Evolutionary conservation across 2,329 filamentous ascomycete species (phyloP), one percentile per base, ranked within the genome.

Genomic region (Zarea fungicola): DNA sequence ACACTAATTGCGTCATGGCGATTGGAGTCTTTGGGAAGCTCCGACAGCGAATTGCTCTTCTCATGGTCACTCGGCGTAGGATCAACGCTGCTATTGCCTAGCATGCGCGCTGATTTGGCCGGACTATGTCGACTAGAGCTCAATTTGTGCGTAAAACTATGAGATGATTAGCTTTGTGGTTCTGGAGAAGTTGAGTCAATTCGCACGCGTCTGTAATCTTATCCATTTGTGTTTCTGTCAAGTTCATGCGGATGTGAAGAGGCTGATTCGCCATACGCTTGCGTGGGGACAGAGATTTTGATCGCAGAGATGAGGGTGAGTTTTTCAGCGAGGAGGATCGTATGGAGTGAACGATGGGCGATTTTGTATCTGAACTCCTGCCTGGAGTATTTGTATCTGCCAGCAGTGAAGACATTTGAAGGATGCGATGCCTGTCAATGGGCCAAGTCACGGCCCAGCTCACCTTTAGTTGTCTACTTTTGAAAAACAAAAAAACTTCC

Each of bases 181-280:
- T n/a, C n/a, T 31, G 11, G 34, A n/a, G 19, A 6, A 11, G 14
- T 18, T 31, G 42, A 3, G 11, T 26, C 9, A n/a, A 18, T 25
- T 44, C 70, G 52, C 64, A 76, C 74, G 66, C 70, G 41, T 71
- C 65, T 4, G 74, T 69, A 36, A 77, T 62, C 51, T 65, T 71
- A 49, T 76, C 69, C 64, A 77, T 69, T 52, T 76, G 72, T 0
- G 65, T 68, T 39, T 76, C 71, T 5, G 73, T 77, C 48, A 77
- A 54, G 52, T 74, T 74, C 55, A 77, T 65, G 21, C 72, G 70
- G 25, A 77, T 67, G 32, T 72, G 68, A 18, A 77, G 61, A 3
- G 68, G 68, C 37, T 71, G 65, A 18, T 67, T 63, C 16, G 55
- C 48, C 18, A 58, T 56, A 2, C 63, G 61, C 45, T 67, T 64